phyloP scores from a whole-genome alignment of 2,329 filamentous ascomycete species.

The Sporothrix variecibatus region DNA sequence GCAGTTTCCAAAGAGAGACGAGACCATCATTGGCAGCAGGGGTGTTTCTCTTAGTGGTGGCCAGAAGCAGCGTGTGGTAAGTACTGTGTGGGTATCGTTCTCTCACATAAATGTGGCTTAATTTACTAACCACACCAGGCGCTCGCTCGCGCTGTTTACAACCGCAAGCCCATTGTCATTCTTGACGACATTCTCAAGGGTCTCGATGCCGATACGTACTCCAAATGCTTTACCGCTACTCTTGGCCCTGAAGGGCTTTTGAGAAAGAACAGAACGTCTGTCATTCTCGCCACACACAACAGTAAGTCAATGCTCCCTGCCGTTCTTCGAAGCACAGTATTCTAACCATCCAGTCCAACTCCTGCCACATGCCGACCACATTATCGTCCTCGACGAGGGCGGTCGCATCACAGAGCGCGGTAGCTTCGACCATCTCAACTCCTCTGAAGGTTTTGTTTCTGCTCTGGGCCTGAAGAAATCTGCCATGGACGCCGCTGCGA shows the following conservation, averaged over 20 bases:
- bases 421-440: constrained; percentile 28
- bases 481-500: constrained; percentile 25
- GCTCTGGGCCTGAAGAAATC: constrained; percentile 25
- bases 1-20: constrained; percentile 34
- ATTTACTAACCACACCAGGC: constrained; percentile 35
- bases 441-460: constrained; percentile 32
- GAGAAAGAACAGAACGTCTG: constrained; percentile 21
- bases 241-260: constrained; percentile 26
- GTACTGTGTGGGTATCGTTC: neutral
- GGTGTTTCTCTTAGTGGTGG: constrained; percentile 38
- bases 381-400: constrained; percentile 26
- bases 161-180: constrained; percentile 28
- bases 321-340: neutral
- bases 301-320: constrained; percentile 7
- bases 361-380: constrained; percentile 26
- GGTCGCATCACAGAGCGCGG: constrained; percentile 27
- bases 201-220: constrained; percentile 26
- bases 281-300: constrained; percentile 28
- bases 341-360: constrained; percentile 21
- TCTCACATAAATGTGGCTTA: too few species aligned
- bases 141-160: constrained; percentile 51
- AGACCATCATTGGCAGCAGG: constrained; percentile 34
- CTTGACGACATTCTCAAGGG: constrained; percentile 30
- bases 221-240: constrained; percentile 23
- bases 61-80: constrained; percentile 37